A percentile compares a stretch with the other conserved stretches of the same genome.
Conservation (phyloP, 805 yeast genomes). For the Starmerella stigmatis region DNA sequence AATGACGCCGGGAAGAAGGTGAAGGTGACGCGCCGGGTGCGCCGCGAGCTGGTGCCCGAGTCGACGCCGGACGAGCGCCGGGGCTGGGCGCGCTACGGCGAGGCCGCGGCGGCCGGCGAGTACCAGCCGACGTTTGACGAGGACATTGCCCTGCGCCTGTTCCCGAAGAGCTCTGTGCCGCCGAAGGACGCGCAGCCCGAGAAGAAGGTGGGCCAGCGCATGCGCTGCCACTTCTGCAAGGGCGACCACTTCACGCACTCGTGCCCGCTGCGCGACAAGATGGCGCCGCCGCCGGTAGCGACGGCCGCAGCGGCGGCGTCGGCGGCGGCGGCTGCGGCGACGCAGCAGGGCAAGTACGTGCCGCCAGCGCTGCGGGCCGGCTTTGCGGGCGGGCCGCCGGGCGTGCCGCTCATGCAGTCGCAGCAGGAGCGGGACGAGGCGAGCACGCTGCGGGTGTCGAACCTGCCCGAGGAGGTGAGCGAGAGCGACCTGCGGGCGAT, state of each 20-base stretch:
- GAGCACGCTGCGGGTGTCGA: conserved; percentile 80
- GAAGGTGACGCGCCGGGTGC: conserved; percentile 76
- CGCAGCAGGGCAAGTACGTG: conserved; percentile 40
- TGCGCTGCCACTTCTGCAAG: conserved; percentile 80
- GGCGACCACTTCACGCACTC: conserved; percentile 87
- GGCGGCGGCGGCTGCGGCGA: not conserved
- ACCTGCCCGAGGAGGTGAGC: conserved; percentile 73
- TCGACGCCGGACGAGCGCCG: conserved; percentile 82
- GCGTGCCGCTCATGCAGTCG: conserved; percentile 32
- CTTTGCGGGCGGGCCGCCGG: conserved; percentile 32
- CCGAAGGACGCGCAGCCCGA: conserved; percentile 39
- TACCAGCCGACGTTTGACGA: conserved; percentile 14
- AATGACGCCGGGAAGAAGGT: conserved; percentile 71
- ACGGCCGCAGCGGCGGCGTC: conserved; percentile 7
- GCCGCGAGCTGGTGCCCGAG: conserved; percentile 65
- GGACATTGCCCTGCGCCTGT: conserved; percentile 15
- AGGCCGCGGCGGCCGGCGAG: conserved; percentile 42
- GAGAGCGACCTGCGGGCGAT: conserved; percentile 70
- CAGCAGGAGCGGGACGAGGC: conserved; percentile 64
- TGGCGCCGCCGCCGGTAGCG: conserved; percentile 8
- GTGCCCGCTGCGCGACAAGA: conserved; percentile 89
- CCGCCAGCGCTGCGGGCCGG: conserved; percentile 52
- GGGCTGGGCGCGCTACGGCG: conserved; percentile 79
- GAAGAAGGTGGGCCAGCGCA: conserved; percentile 35
- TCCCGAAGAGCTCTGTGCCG: conserved; percentile 15